Evolutionary conservation across 1,284 basidiomycete species (phyloP).

Genomic region (Xanthoconium separans): DNA sequence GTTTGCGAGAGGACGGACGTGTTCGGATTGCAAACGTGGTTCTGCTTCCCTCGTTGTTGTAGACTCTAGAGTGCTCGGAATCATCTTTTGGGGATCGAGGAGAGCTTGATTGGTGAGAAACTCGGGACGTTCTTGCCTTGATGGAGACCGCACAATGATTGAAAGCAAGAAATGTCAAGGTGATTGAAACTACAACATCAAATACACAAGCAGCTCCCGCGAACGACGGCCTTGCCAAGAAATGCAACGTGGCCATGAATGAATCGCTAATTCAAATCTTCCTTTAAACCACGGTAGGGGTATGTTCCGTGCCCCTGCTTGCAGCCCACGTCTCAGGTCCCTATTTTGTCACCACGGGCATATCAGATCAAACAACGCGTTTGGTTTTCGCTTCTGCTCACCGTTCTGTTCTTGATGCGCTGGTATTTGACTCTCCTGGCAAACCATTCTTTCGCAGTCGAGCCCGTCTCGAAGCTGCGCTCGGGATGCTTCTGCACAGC

Average conservation of each 20-base stretch:
- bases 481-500: conserved; percentile 35
- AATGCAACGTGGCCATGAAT: neutral
- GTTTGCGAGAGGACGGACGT: neutral
- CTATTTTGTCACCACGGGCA: conserved; percentile 10
- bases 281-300: conserved; percentile 19
- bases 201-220: neutral
- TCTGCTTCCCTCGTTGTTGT: neutral
- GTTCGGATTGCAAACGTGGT: neutral
- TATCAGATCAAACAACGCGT: neutral
- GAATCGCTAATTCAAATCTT: neutral
- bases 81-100: no score
- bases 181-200: no score
- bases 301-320: conserved; percentile 37
- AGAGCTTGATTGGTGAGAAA: no score
- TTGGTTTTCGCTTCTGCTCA: conserved; percentile 10
- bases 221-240: neutral
- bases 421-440: conserved; percentile 45
- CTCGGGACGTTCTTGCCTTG: no score
- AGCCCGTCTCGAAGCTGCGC: conserved; percentile 38
- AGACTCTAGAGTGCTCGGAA: neutral
- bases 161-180: neutral
- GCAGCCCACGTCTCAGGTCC: conserved; percentile 37
- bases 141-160: neutral
- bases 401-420: conserved; percentile 45
- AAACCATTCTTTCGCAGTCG: conserved; percentile 51